Evolutionary conservation across 257 asterid genomes (phyloP).

Genomic region (Gentiana straminea): DNA sequence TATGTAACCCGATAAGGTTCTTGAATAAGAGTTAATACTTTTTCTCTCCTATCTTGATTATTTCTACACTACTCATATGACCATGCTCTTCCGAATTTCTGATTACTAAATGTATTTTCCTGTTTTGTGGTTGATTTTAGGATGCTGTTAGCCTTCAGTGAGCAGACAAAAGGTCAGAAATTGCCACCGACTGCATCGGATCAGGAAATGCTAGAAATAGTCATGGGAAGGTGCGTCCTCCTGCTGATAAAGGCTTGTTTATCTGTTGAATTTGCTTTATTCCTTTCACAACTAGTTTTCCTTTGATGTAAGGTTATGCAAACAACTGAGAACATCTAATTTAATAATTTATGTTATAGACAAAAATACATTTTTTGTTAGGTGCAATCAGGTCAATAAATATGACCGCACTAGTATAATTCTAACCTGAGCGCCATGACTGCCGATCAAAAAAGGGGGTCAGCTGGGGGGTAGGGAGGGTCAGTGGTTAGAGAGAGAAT

Average conservation of each 20-base stretch:
- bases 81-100: background rate
- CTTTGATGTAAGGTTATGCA: background rate
- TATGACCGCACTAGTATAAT: too few species aligned
- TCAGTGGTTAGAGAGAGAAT: too few species aligned
- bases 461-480: too few species aligned
- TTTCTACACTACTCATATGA: background rate
- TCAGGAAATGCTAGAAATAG: conserved; percentile 92
- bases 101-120: too few species aligned
- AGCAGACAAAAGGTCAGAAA: conserved; percentile 71
- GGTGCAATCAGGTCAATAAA: too few species aligned
- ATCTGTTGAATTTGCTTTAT: background rate
- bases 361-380: too few species aligned
- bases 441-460: too few species aligned
- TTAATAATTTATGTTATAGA: too few species aligned
- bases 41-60: background rate
- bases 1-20: too few species aligned
- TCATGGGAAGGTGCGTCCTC: conserved; percentile 60
- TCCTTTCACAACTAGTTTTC: background rate
- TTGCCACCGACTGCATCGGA: conserved; percentile 70
- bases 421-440: too few species aligned
- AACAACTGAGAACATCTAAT: too few species aligned
- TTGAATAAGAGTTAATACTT: background rate
- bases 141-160: conserved; percentile 86
- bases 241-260: conserved; percentile 1
- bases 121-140: conserved; percentile 26